Percentiles rank a stretch among this genome's conserved stretches.
phyloP scores from a whole-genome alignment of 1,139 yeast genomes.

The Suhomyces guaymorum region DNA sequence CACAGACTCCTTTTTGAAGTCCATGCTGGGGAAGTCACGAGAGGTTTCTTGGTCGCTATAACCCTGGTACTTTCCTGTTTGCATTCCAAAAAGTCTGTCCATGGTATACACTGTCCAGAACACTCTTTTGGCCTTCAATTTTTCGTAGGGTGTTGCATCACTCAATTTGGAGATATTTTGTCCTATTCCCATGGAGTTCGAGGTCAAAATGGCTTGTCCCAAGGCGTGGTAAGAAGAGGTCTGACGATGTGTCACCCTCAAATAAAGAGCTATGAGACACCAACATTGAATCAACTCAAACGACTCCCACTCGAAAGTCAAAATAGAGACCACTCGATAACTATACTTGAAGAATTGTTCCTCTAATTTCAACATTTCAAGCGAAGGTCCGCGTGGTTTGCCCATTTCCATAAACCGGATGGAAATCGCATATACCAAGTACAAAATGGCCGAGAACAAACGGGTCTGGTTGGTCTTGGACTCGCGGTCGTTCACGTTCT shows the following conservation, averaged over 20 bases:
- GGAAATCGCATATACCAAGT: slow-evolving; percentile 52
- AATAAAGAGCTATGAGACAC: slow-evolving; percentile 54
- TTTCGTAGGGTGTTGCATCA: slow-evolving; percentile 44
- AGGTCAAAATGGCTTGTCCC: slow-evolving; percentile 55
- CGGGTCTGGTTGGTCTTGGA: slow-evolving; percentile 34
- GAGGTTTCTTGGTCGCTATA: slow-evolving; percentile 39
- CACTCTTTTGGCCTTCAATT: slow-evolving; percentile 51
- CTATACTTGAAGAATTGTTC: slow-evolving; percentile 55
- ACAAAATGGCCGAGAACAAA: slow-evolving; percentile 54
- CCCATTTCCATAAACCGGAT: slow-evolving; percentile 55
- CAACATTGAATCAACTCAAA: slow-evolving; percentile 66
- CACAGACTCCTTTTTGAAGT: slow-evolving; percentile 26
- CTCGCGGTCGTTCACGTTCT: slow-evolving; percentile 16
- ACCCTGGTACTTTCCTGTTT: slow-evolving; percentile 52
- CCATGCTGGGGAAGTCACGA: slow-evolving; percentile 35
- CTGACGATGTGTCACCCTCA: slow-evolving; percentile 59
- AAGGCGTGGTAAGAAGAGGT: slow-evolving; percentile 55
- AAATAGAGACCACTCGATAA: slow-evolving; percentile 45
- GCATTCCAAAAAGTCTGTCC: slow-evolving; percentile 57
- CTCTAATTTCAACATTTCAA: slow-evolving; percentile 41
- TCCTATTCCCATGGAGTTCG: slow-evolving; percentile 58
- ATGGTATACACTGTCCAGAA: slow-evolving; percentile 60
- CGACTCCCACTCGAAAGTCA: slow-evolving; percentile 69
- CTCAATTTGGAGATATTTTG: slow-evolving; percentile 23
- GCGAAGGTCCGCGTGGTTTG: slow-evolving; percentile 36